Evolutionary conservation across 2,329 filamentous ascomycete species (phyloP), one percentile per base, ranked within the genome.

Genomic region (Fusarium caatingaense): DNA sequence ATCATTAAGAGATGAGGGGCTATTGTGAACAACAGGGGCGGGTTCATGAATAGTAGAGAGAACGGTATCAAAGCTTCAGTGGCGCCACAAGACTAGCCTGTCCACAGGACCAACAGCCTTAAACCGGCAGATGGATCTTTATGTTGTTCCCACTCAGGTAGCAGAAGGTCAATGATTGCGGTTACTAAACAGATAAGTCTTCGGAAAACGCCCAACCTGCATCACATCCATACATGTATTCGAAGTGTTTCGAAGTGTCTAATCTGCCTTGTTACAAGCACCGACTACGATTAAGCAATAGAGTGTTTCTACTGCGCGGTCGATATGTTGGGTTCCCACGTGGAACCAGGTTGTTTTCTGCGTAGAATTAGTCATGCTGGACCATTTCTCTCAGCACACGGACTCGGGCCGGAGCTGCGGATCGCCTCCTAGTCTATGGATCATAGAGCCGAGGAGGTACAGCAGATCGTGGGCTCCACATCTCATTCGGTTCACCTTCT

Each of bases 121-220:
- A 7, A 30, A 30, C 12, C 6, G 28, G 11, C 21, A 50, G 48
- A 50, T 30, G 8, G 21, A 34, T 37, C 23, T 37, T 37, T 13
- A 50, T 25, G 2, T 10, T 25, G 21, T 11, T 18, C 16, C 16
- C 12, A 20, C 16, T 10, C 15, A 15, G 3, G 45, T 10, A 47
- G 25, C 9, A 20, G 25, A 28, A 30, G 45, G 15, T 45, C 9
- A 23, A 45, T 45, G 9, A 6, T 25, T 2, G 16, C 10, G 5
- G 10, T 37, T 37, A 11, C 34, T n/a, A n/a, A 11, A 37, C 2
- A 3, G 16, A 10, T 2, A 10, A 9, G 6, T 37, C 5, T 5
- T 0, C 11, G 3, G 10, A 11, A n/a, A 10, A n/a, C 3, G 2
- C 3, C 6, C 10, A n/a, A n/a, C 9, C 6, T 34, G 2, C 10